These are phyloP conservation scores for Thelonectria olida DNA, from an alignment of 2,329 filamentous ascomycete species.

Conservation along the genomic window DNA sequence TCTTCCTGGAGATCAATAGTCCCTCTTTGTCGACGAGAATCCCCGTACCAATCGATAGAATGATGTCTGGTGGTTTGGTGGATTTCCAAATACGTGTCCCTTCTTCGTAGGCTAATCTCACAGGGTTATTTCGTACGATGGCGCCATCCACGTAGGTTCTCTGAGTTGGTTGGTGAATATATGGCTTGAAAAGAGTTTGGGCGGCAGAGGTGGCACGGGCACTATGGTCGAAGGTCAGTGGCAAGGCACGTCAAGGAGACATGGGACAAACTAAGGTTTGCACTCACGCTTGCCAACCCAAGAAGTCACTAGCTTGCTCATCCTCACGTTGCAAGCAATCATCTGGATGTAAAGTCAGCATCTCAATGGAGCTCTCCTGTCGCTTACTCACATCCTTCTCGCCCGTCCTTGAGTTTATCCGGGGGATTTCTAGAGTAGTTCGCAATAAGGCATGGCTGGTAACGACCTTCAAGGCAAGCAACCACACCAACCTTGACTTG, in stretches of 20 bases:
- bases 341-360: not conserved
- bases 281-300: conserved; percentile 25
- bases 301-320: conserved; percentile 8
- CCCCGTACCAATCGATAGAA: not conserved
- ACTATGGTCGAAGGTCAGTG: conserved; percentile 1
- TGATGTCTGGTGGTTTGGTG: conserved; percentile 12
- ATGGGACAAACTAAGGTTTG: too few relatives aligned
- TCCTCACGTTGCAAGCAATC: conserved; percentile 14
- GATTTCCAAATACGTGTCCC: conserved; percentile 17
- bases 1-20: not conserved
- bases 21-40: not conserved
- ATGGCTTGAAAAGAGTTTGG: conserved; percentile 13
- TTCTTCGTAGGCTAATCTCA: conserved; percentile 2
- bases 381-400: not conserved
- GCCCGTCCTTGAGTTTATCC: not conserved
- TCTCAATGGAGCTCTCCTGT: not conserved
- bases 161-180: not conserved
- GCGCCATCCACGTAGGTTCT: conserved; percentile 15
- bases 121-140: conserved; percentile 17
- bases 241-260: rapidly evolving
- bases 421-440: conserved; percentile 24
- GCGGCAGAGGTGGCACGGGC: conserved; percentile 25
- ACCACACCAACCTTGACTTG: conserved; percentile 26
- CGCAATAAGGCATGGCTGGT: conserved; percentile 2
- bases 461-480: not conserved